Evolutionary conservation across 1,284 basidiomycete genomes (phyloP), one percentile per base, ranked within the genome.

Genomic region (Pascua guehoae): DNA sequence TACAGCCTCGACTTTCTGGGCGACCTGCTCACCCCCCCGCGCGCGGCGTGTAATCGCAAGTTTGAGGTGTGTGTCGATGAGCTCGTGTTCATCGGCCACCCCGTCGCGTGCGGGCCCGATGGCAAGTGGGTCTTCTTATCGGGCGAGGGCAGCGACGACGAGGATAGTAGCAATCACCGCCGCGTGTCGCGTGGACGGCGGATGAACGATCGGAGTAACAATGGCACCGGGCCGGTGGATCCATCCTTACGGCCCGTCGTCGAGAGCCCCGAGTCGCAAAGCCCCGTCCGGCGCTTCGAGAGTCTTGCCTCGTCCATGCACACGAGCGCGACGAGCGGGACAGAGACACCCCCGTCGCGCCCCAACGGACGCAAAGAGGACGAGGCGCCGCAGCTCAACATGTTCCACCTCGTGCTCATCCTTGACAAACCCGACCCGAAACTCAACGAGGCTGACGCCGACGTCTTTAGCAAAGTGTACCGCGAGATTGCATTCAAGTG

Each of bases 41-140:
- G 80, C 37, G 82, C 86, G 15, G 84, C 93, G 71, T 96, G 92
- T 70, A 91, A 98, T 75, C 90, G 92, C 72, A 91, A 91, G 70
- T 98, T 97, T 70, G 93, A 96, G 73, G 83, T 98, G 36, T 77
- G 89, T 46, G 87, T 97, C 17, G 93, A 98, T 68, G 88, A 94
- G 67, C 82, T 98, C n/a, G 89, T 86, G 2, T 98, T 98, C 71
- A 82, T 98, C 42, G 95, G 95, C 0, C 94, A 98, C 74, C 95
- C 95, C 0, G 91, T 98, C 1, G 88, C 87, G 66, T 84, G 85
- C 11, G 86, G 88, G 39, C 68, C 81, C n/a, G 86, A 88, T 64
- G 88, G 86, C 0, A 78, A 74, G 8, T 91, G 89, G 89, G 64
- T 64, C 41, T 70, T 58, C 52, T 70, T 68, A 7, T 51, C 59